These are phyloP conservation scores for Coniochaeta sp. DNA, from an alignment of 2,329 filamentous ascomycete genomes.

Conservation along the genomic window DNA sequence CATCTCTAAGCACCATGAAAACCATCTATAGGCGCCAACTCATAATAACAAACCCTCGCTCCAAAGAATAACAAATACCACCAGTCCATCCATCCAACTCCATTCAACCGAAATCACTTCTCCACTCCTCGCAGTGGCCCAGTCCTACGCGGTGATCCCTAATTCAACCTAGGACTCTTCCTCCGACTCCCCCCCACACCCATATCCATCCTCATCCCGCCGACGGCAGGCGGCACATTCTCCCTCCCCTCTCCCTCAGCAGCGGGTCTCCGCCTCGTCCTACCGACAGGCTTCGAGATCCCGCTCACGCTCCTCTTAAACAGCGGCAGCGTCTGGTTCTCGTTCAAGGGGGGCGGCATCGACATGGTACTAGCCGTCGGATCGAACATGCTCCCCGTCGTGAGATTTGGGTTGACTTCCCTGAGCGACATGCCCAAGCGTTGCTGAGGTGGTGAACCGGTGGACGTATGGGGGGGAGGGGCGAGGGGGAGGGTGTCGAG, in stretches of 20 bases:
- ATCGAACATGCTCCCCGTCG: slow-evolving; percentile 33
- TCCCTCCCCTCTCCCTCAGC: slow-evolving; percentile 38
- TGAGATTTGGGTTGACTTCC: slow-evolving; percentile 45
- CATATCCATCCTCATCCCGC: slow-evolving; percentile 35
- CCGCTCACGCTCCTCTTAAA: slow-evolving; percentile 36
- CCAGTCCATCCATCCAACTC: background rate
- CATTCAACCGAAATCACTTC: background rate
- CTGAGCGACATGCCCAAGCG: slow-evolving; percentile 39
- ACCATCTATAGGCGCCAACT: no score
- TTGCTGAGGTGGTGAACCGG: slow-evolving; percentile 6
- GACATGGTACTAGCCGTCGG: slow-evolving; percentile 33
- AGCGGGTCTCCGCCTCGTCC: slow-evolving; percentile 23
- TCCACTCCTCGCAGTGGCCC: background rate
- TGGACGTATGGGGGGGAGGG: slow-evolving; percentile 1
- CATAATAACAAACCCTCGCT: background rate
- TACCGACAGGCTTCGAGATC: slow-evolving; percentile 19
- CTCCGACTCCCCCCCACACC: slow-evolving; percentile 43
- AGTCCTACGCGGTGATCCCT: background rate
- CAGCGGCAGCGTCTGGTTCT: slow-evolving; percentile 35
- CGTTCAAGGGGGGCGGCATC: slow-evolving; percentile 20
- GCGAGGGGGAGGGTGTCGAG: slow-evolving; percentile 7
- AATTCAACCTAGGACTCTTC: slow-evolving; percentile 46
- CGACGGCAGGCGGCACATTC: slow-evolving; percentile 36
- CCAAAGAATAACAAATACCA: background rate
- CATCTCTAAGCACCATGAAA: background rate